Conservation (phyloP, 768 basidiomycete species). For the Sistotremastrum niveocremeum region DNA sequence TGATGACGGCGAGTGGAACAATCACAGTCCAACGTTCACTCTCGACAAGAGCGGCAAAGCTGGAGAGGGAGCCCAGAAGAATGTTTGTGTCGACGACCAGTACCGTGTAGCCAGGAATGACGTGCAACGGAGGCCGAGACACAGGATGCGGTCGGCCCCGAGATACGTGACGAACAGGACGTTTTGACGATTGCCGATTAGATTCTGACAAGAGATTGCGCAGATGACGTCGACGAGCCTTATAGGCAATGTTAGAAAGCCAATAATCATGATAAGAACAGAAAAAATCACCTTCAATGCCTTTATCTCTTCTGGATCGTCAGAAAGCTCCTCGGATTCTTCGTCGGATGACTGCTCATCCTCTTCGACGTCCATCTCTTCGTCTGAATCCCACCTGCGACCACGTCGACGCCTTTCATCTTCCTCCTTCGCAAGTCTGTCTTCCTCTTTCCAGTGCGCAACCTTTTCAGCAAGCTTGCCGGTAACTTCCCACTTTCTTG, state of each 20-base stretch:
- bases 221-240: conserved; percentile 68
- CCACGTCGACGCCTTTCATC: conserved; percentile 55
- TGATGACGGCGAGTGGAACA: conserved; percentile 87
- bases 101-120: conserved; percentile 76
- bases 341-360: conserved; percentile 33
- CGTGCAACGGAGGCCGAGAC: conserved; percentile 31
- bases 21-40: conserved; percentile 76
- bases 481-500: conserved; percentile 48
- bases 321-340: conserved; percentile 45
- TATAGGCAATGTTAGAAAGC: conserved; percentile 9
- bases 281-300: conserved; percentile 55
- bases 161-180: conserved; percentile 13
- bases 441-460: conserved; percentile 55
- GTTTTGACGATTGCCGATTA: conserved; percentile 24
- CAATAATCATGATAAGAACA: conserved; percentile 2
- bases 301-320: conserved; percentile 59
- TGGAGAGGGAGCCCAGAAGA: conserved; percentile 65
- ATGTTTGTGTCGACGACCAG: conserved; percentile 95
- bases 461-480: conserved; percentile 59
- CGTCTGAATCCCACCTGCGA: conserved; percentile 44
- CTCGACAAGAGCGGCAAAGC: conserved; percentile 66
- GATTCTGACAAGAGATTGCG: conserved; percentile 36
- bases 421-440: conserved; percentile 47
- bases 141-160: conserved; percentile 16
- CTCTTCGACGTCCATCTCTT: conserved; percentile 59